Evolutionary conservation across 2,329 filamentous ascomycete species (phyloP).

Genomic region (Ceratocystis ficicola): DNA sequence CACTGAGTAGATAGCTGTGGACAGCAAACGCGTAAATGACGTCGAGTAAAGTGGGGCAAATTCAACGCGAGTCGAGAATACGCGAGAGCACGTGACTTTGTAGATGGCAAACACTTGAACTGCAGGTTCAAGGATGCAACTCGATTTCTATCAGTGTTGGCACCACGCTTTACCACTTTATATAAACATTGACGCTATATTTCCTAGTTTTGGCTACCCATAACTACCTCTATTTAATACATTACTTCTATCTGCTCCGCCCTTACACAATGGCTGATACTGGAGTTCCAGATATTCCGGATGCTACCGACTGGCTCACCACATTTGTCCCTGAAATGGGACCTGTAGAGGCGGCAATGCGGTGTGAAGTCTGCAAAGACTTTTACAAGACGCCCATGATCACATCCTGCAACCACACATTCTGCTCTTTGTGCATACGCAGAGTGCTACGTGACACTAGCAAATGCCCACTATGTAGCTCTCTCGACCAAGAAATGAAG

Average conservation of each 20-base stretch:
- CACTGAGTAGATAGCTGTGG: no score
- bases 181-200: no score
- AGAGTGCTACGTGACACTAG: conserved; percentile 70
- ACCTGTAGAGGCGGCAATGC: conserved; percentile 68
- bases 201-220: no score
- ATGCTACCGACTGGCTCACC: conserved; percentile 74
- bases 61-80: background rate
- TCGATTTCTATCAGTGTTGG: no score
- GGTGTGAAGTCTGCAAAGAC: conserved; percentile 97
- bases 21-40: no score
- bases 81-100: background rate
- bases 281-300: conserved; percentile 42
- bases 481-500: conserved; percentile 69
- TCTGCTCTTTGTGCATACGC: conserved; percentile 92
- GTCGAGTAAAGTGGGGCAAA: background rate
- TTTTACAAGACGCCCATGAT: conserved; percentile 92
- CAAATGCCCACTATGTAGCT: conserved; percentile 75
- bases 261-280: conserved; percentile 27
- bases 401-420: conserved; percentile 88
- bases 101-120: no score
- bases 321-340: conserved; percentile 56
- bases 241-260: no score
- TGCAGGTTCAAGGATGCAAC: no score
- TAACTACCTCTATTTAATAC: no score
- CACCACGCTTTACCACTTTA: no score